Evolutionary conservation across 331 rosid species (phyloP).

Genomic region (Quercus tomentella): DNA sequence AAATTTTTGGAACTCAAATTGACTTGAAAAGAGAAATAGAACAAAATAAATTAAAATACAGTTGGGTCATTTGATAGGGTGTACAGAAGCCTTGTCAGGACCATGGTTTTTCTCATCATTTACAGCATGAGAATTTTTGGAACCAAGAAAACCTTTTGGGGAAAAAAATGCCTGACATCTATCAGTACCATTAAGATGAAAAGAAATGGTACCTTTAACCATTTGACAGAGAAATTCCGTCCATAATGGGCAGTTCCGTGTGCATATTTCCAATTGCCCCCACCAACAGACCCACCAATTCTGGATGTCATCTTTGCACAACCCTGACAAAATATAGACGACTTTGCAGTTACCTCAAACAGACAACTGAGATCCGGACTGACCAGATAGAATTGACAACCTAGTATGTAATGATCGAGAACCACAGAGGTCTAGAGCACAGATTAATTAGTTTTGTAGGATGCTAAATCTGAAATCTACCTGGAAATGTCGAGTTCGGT

Average conservation of each 20-base stretch:
- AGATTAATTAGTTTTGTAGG: background rate
- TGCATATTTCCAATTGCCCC: conserved; percentile 99
- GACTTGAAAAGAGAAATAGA: background rate
- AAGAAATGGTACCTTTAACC: conserved; percentile 68
- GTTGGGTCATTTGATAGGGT: background rate
- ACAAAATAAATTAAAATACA: background rate
- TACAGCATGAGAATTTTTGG: background rate
- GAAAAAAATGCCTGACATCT: background rate
- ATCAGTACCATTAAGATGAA: background rate
- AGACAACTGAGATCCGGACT: background rate
- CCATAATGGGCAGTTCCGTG: conserved; percentile 99
- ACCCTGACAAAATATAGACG: conserved; percentile 56
- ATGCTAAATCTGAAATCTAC: conserved; percentile 38
- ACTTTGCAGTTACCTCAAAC: conserved; percentile 9
- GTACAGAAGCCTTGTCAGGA: background rate
- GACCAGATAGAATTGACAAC: background rate
- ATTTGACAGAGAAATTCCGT: conserved; percentile 87
- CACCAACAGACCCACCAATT: conserved; percentile 91
- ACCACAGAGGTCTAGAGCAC: background rate
- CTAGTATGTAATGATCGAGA: conserved; percentile 9
- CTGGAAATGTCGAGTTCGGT: conserved; percentile 98
- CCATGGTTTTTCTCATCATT: background rate
- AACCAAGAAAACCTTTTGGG: background rate
- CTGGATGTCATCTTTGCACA: conserved; percentile 99
- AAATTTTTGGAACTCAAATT: background rate